Conservation (phyloP, 2,329 filamentous ascomycete genomes). For the Chrysoporthe deuterocubensis region DNA sequence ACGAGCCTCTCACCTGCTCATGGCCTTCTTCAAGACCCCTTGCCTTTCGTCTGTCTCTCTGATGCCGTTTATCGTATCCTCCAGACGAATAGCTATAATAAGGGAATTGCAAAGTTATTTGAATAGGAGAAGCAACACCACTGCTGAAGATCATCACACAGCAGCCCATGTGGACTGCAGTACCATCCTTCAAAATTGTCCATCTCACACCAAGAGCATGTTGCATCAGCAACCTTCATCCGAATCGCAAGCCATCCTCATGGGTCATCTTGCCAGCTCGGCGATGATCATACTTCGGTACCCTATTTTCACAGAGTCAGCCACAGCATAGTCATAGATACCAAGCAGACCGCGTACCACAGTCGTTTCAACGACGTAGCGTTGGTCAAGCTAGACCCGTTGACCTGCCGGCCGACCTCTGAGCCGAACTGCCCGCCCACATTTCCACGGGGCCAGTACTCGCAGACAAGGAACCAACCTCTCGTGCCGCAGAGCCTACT, state of each 20-base stretch:
- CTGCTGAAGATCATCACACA: background rate
- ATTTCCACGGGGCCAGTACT: slow-evolving; percentile 72
- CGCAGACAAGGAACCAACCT: slow-evolving; percentile 71
- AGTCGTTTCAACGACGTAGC: slow-evolving; percentile 7
- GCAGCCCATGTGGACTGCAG: background rate
- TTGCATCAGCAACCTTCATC: background rate
- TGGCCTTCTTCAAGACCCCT: too few relatives aligned
- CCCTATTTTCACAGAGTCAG: slow-evolving; percentile 2
- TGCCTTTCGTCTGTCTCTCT: too few relatives aligned
- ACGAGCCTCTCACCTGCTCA: background rate
- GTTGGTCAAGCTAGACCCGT: slow-evolving; percentile 29
- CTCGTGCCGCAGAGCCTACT: slow-evolving; percentile 46
- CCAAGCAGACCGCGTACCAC: slow-evolving; percentile 8
- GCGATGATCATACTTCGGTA: background rate
- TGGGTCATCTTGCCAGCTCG: background rate
- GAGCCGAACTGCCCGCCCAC: slow-evolving; percentile 56
- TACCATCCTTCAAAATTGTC: background rate
- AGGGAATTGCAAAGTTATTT: background rate
- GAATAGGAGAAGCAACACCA: background rate
- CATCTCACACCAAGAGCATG: background rate
- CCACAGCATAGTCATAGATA: slow-evolving; percentile 2
- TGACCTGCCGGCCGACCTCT: slow-evolving; percentile 46
- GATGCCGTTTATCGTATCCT: background rate
- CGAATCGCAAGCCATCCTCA: background rate
- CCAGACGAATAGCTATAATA: background rate